Evolutionary conservation across 495 filamentous ascomycete species (phyloP), one percentile per base, ranked within the genome.

Genomic region (Tetracladium marchalianum): DNA sequence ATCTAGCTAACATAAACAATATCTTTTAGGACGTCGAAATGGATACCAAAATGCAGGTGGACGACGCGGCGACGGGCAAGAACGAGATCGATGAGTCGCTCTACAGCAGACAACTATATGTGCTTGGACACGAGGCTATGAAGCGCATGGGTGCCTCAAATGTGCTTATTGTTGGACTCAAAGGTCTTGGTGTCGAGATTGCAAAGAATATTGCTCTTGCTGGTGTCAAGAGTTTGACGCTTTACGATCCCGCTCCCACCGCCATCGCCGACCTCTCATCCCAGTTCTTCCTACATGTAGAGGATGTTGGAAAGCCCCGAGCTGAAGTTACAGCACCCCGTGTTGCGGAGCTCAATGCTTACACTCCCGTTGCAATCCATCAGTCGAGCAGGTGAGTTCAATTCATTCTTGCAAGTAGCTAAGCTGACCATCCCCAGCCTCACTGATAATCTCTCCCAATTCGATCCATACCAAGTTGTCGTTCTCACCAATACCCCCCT

Each of bases 181-280:
- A 89, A 62, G 92, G 93, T 15, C 76, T 99, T 31, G 93, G 93
- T 67, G 89, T 95, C 40, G 93, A 99, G 67, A 95, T 99, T 59
- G 90, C 93, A 53, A 99, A 99, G 73, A 97, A 99, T 55, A 86
- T 99, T 61, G 93, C 92, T 31, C 85, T 99, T 53, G 93, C 93
- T 48, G 93, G 93, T 57, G 93, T 80, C 59, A 76, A 80, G 63
- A 79, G 75, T 51, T 73, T 97, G 37, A 94, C 93, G 8, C 74
- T 97, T 38, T 83, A 82, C 66, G 85, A 93, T 58, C 85, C 88
- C 19, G 77, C 81, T n/a, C 84, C 87, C 34, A 78, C 83, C 43
- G 69, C 77, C 47, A 83, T 92, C 56, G 71, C 87, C 43, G 90
- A 95, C 59, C 82, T 97, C 35, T 95, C 88, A 18, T 84, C 92